These are phyloP conservation scores for Suhomyces bokatorum DNA, from an alignment of 1,139 yeast genomes.

Conservation along the genomic window DNA sequence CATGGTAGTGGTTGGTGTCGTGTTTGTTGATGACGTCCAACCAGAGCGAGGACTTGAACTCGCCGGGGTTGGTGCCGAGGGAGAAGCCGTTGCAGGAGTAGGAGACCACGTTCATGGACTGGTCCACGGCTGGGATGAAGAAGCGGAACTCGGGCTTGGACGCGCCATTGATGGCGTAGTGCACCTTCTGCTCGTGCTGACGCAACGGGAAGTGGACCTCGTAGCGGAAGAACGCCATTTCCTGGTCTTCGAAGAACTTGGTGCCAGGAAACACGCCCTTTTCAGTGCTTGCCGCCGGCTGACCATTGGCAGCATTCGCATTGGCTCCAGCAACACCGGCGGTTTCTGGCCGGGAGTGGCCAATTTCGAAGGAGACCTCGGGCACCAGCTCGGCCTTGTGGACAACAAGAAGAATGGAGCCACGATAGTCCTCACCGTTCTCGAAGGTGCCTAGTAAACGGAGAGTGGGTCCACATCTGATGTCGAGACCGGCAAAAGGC, in stretches of 20 bases:
- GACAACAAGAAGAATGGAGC: conserved; percentile 62
- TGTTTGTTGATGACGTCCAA: conserved; percentile 76
- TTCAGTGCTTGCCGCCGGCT: neutral
- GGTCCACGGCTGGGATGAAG: conserved; percentile 55
- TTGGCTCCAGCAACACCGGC: conserved; percentile 5
- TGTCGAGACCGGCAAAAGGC: conserved; percentile 33
- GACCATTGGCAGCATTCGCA: conserved; percentile 8
- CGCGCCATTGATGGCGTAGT: conserved; percentile 55
- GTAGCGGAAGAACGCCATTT: conserved; percentile 64
- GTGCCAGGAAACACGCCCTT: conserved; percentile 49
- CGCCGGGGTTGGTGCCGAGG: conserved; percentile 62
- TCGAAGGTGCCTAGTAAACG: conserved; percentile 64
- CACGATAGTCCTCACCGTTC: conserved; percentile 56
- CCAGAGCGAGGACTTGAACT: conserved; percentile 81
- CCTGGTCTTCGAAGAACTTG: conserved; percentile 47
- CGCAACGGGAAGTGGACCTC: conserved; percentile 49
- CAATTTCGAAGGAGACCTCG: conserved; percentile 38
- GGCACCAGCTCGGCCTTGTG: conserved; percentile 40
- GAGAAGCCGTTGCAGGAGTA: conserved; percentile 95
- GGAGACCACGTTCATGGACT: conserved; percentile 77
- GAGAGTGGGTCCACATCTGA: conserved; percentile 77
- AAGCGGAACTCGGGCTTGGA: conserved; percentile 47
- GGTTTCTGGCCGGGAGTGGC: conserved; percentile 26
- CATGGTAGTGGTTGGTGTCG: conserved; percentile 69
- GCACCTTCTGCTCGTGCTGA: conserved; percentile 56